Percentiles rank a stretch among this genome's conserved stretches.
Conservation (phyloP, 2,329 filamentous ascomycete genomes). For the Elsinoe necatrix region DNA sequence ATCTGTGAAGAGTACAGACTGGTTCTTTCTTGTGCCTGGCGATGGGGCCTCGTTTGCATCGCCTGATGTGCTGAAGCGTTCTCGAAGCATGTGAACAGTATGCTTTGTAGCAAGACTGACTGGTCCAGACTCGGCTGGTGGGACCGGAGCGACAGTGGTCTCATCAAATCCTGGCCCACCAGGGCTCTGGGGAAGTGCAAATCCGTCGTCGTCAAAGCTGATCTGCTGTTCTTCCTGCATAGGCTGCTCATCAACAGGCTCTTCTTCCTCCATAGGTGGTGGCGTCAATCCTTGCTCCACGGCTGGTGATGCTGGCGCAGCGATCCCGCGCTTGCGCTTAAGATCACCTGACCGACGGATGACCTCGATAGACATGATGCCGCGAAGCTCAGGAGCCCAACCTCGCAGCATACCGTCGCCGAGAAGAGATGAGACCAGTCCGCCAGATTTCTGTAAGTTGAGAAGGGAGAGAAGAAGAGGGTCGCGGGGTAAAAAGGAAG, state of each 20-base stretch:
- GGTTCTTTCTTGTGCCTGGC: constrained; percentile 64
- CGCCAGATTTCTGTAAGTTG: constrained; percentile 84
- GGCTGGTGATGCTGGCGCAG: constrained; percentile 58
- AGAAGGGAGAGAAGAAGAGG: constrained; percentile 78
- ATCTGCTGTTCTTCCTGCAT: constrained; percentile 22
- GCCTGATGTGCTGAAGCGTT: constrained; percentile 53
- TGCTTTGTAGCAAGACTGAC: constrained; percentile 90
- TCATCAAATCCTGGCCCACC: constrained; percentile 61
- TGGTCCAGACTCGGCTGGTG: constrained; percentile 74
- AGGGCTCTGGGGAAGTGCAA: constrained; percentile 22
- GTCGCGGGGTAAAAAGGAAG: constrained; percentile 77
- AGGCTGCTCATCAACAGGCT: constrained; percentile 30
- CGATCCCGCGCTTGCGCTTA: constrained; percentile 90
- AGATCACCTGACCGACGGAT: constrained; percentile 68
- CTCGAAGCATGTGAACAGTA: constrained; percentile 86
- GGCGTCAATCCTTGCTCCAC: constrained; percentile 48
- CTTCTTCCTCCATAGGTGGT: constrained; percentile 40
- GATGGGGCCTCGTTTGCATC: constrained; percentile 57
- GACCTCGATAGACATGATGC: constrained; percentile 80
- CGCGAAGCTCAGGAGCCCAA: constrained; percentile 88
- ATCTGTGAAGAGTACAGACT: constrained; percentile 79
- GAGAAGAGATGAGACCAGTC: constrained; percentile 80
- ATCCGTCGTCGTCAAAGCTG: constrained; percentile 28
- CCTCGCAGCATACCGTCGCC: constrained; percentile 62
- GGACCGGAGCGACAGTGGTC: constrained; percentile 64